Conservation (phyloP, 2,329 filamentous ascomycete genomes). For the Cytospora piceicola region DNA sequence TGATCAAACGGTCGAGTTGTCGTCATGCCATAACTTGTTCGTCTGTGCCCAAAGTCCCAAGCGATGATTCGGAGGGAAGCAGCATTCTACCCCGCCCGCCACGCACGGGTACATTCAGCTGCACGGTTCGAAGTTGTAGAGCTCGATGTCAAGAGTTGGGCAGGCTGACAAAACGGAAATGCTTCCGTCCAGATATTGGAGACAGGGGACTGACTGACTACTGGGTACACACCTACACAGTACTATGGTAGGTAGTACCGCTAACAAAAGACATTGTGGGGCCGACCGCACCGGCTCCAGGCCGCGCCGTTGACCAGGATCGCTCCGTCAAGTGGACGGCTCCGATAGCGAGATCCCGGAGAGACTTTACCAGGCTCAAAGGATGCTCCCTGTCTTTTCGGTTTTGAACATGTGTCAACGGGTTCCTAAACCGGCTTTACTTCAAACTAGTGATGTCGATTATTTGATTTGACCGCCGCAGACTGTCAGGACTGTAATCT, state of each 20-base stretch:
- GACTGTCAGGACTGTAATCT: neutral
- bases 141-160: neutral
- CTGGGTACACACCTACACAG: too few relatives aligned
- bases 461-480: neutral
- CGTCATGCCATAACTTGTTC: neutral
- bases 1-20: neutral
- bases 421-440: neutral
- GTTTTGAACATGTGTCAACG: neutral
- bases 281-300: neutral
- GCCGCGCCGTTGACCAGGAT: neutral
- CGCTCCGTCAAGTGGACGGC: neutral
- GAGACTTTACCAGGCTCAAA: neutral
- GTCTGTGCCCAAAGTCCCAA: neutral
- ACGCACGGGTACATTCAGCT: neutral
- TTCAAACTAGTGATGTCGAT: neutral
- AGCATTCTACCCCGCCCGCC: neutral
- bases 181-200: neutral
- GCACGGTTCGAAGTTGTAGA: neutral
- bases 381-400: neutral
- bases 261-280: neutral
- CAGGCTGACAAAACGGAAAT: neutral
- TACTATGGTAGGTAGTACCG: neutral
- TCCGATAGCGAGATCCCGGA: neutral
- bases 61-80: neutral
- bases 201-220: too few relatives aligned